These are phyloP conservation scores for Usnea hakonensis DNA, from an alignment of 495 filamentous ascomycete genomes.

Conservation along the genomic window DNA sequence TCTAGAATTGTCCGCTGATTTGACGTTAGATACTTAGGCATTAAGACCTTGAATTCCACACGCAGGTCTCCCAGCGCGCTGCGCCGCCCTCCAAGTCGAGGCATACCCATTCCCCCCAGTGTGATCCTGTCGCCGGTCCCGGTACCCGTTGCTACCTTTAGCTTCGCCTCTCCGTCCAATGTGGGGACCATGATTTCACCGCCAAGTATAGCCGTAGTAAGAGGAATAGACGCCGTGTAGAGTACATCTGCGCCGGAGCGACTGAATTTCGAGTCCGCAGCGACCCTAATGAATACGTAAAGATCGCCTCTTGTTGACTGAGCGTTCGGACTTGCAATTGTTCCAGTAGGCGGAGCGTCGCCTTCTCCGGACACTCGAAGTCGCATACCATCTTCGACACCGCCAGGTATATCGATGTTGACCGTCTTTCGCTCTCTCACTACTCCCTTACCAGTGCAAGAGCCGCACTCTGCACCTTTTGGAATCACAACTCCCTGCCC, in stretches of 20 bases:
- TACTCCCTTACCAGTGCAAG: constrained; percentile 73
- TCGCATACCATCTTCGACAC: constrained; percentile 93
- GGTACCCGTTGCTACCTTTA: constrained; percentile 83
- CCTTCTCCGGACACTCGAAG: constrained; percentile 74
- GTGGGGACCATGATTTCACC: constrained; percentile 86
- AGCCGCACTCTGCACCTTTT: constrained; percentile 66
- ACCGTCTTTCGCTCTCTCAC: constrained; percentile 69
- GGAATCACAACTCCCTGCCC: constrained; percentile 68
- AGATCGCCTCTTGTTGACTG: constrained; percentile 68
- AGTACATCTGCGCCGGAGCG: constrained; percentile 81
- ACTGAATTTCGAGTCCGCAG: constrained; percentile 76
- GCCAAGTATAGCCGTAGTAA: constrained; percentile 87
- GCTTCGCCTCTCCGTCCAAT: constrained; percentile 77
- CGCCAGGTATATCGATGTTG: constrained; percentile 81
- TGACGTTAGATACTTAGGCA: constrained; percentile 84
- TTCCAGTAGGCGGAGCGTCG: constrained; percentile 71
- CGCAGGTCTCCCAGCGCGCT: constrained; percentile 67
- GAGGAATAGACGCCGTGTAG: constrained; percentile 81
- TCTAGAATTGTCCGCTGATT: constrained; percentile 90
- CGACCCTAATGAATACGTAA: constrained; percentile 76
- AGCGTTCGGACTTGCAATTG: constrained; percentile 47
- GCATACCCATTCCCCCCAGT: constrained; percentile 84
- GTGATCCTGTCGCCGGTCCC: constrained; percentile 88
- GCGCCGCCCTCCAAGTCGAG: constrained; percentile 54
- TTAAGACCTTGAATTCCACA: constrained; percentile 88